Evolutionary conservation across 129 eudicot species (phyloP), one percentile per base, ranked within the genome.

Genomic region (Solidago caesia): DNA sequence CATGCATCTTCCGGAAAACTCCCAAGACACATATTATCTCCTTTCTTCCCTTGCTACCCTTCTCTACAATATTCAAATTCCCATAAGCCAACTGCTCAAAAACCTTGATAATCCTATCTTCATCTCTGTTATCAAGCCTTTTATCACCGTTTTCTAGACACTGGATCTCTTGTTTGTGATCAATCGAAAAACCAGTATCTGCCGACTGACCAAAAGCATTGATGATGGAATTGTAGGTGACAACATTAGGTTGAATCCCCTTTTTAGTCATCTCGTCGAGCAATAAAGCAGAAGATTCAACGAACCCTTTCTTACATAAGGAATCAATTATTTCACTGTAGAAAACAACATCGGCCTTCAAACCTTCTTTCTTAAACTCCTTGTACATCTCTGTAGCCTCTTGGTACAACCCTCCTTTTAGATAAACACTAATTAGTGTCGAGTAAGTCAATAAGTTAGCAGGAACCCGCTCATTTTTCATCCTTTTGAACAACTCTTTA

Each of bases 221-320:
- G 44, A 94, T 94, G 57, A 94, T 90, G n/a, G 98, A 90, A 82
- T 94, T 94, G 69, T 94, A 94, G 0, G 98, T 90, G 48, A 94
- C 98, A 46, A 94, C 98, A 84, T 94, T 94, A 42, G 98, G 98
- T 73, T 84, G 88, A 69, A 90, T 94, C 73, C 98, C 98, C 67
- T 87, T 86, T 72, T 76, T 82, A 7, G 91, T 94, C 98, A 94
- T 94, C 88, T 94, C 96, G 77, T 94, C 91, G 5, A 94, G 93
- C 77, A 90, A 84, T 29, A 85, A 76, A 43, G 87, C 96, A 45
- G 96, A 91, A 44, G 96, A 94, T 51, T 94, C 91, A 52, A 94
- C 93, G 7, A 88, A 79, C 75, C 98, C 98, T 66, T 88, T 90
- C 72, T 94, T 94, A 78, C 98, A 94, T 73, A 94, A 75, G 1